Evolutionary conservation across 2,329 filamentous ascomycete species (phyloP), one percentile per base, ranked within the genome.

Genomic region (Cordyceps cateniannulata): DNA sequence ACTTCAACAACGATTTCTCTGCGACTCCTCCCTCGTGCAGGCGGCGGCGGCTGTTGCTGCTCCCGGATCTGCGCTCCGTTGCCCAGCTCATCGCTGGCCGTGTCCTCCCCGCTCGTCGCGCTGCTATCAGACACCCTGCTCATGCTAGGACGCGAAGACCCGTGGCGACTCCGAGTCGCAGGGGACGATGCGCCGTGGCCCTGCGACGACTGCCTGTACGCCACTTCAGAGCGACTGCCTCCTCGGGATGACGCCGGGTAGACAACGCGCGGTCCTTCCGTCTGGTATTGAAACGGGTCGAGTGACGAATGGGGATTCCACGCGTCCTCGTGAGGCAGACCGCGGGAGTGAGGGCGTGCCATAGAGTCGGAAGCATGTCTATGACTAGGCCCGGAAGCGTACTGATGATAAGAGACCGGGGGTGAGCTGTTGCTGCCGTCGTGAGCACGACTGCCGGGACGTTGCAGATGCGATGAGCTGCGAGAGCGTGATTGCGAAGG

Each of bases 221-320:
- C 61, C 35, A 63, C 49, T 6, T 74, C 73, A 1, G 69, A 63
- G 38, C 72, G 67, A n/a, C 74, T 75, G 18, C 76, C 73, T 65
- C 76, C 73, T 65, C 74, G 73, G 50, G 73, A 69, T 16, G 70
- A 64, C 52, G 68, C 69, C 32, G 71, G 67, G 57, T 73, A 70
- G 16, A 76, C 66, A 58, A 69, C 70, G 35, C 75, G 76, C 40
- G 79, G 68, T 14, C 77, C 79, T 24, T 71, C 73, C 4, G 77
- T 79, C 70, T 83, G 80, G 67, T 79, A 85, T 63, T 77, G 76
- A 62, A 85, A 84, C 5, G 82, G 81, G 62, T 85, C 78, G 16
- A 72, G 60, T 5, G 64, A 59, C 22, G 69, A 68, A 22, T 48
- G 32, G 6, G 10, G 20, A 5, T 27, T 35, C 66, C 69, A 69